These are phyloP conservation scores for Dictyostelium firmibasis DNA, from an alignment of 78 protist genomes.

Conservation along the genomic window DNA sequence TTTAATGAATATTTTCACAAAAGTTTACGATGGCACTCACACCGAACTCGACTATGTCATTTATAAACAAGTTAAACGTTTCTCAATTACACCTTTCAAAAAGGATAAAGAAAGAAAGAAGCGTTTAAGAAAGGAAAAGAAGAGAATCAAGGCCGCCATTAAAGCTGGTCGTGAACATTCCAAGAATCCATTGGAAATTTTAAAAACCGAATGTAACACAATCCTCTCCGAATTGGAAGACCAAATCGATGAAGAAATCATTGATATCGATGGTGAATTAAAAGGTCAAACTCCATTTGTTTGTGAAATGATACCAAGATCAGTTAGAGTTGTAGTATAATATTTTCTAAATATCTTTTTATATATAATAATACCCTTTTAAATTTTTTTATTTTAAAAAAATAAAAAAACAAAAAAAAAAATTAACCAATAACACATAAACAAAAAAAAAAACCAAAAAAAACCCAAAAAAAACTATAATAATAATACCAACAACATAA, in stretches of 20 bases:
- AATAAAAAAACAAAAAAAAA: background rate
- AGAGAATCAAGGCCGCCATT: conserved; percentile 46
- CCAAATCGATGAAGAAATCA: conserved; percentile 78
- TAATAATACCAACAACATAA: background rate
- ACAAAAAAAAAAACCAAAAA: background rate
- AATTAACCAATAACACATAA: background rate
- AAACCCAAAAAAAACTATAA: background rate
- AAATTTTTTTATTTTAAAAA: background rate
- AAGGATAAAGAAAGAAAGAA: conserved; percentile 75
- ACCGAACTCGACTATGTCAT: conserved; percentile 76
- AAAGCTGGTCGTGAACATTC: conserved; percentile 30
- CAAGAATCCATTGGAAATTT: conserved; percentile 50
- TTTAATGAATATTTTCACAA: conserved; percentile 60
- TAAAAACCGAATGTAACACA: conserved; percentile 76
- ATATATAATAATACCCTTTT: background rate
- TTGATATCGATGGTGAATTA: conserved; percentile 82
- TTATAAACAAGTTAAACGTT: conserved; percentile 71
- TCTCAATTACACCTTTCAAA: conserved; percentile 77
- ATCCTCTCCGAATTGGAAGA: conserved; percentile 68
- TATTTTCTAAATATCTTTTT: background rate
- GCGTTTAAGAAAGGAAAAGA: conserved; percentile 55
- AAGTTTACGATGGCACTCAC: conserved; percentile 82
- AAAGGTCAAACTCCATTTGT: conserved; percentile 77
- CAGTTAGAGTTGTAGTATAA: conserved; percentile 52
- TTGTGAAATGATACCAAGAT: conserved; percentile 74